These are phyloP conservation scores for Cercophora sp. DNA, from an alignment of 495 filamentous ascomycete species.

Conservation along the genomic window DNA sequence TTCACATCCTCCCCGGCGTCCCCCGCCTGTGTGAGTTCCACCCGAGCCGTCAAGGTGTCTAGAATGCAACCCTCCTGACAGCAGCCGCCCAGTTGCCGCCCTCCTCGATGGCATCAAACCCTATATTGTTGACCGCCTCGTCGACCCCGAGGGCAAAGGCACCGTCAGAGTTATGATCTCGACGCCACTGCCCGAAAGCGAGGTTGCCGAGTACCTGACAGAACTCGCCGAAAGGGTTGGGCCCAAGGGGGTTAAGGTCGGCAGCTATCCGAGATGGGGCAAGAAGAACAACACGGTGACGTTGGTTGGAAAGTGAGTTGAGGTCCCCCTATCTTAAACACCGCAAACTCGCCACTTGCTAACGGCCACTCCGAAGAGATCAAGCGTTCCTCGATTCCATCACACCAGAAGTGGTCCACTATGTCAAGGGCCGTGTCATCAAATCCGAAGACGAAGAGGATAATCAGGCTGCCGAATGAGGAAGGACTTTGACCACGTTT, in stretches of 20 bases:
- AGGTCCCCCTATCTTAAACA: neutral
- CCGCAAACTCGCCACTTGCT: neutral
- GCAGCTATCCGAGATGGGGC: conserved; percentile 91
- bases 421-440: conserved; percentile 44
- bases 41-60: neutral
- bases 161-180: conserved; percentile 74
- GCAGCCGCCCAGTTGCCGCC: conserved; percentile 49
- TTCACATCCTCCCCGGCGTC: conserved; percentile 90
- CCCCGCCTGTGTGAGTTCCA: conserved; percentile 65
- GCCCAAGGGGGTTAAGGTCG: conserved; percentile 81
- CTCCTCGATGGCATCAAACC: conserved; percentile 75
- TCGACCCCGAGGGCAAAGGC: conserved; percentile 75
- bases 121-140: conserved; percentile 60
- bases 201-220: conserved; percentile 76
- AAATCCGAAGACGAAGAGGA: conserved; percentile 46
- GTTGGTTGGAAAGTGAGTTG: conserved; percentile 63
- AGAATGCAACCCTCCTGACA: neutral
- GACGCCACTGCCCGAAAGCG: conserved; percentile 82
- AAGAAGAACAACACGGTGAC: conserved; percentile 88
- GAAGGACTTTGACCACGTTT: too few relatives aligned
- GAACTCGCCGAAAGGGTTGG: conserved; percentile 68
- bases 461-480: conserved; percentile 8
- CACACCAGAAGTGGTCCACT: conserved; percentile 45
- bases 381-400: conserved; percentile 46
- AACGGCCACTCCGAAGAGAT: conserved; percentile 31